Conservation (phyloP, 2,329 filamentous ascomycete genomes). For the Sphaerulina vaccinii region DNA sequence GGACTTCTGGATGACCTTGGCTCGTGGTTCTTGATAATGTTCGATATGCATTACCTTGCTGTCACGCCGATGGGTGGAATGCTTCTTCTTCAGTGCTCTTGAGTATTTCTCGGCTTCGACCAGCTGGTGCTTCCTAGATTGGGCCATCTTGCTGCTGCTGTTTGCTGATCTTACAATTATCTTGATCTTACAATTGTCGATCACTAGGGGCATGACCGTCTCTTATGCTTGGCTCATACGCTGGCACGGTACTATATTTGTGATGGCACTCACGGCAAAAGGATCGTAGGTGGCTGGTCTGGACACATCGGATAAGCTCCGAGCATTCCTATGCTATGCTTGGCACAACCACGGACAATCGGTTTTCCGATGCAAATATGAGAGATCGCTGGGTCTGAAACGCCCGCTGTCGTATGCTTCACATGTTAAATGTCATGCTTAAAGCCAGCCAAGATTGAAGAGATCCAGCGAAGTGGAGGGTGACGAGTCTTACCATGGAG, state of each 20-base stretch:
- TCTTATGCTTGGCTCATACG: background rate
- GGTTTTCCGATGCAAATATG: background rate
- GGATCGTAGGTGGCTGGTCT: slow-evolving; percentile 22
- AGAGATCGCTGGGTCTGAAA: background rate
- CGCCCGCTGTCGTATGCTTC: background rate
- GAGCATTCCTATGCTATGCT: slow-evolving; percentile 15
- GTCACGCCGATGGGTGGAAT: too few relatives aligned
- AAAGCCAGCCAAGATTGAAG: background rate
- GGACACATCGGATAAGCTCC: slow-evolving; percentile 19
- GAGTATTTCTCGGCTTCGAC: background rate
- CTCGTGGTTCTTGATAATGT: background rate
- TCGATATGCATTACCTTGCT: too few relatives aligned
- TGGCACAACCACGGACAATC: slow-evolving; percentile 1
- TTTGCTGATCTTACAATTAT: background rate
- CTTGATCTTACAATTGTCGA: too few relatives aligned
- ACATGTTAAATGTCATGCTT: slow-evolving; percentile 9
- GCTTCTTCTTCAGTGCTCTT: background rate
- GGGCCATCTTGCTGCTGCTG: background rate
- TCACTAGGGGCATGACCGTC: background rate
- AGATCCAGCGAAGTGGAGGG: background rate
- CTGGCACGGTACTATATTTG: slow-evolving; percentile 2
- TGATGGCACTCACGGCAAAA: slow-evolving; percentile 19
- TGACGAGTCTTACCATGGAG: background rate
- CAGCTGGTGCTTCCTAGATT: background rate
- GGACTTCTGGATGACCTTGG: background rate